Evolutionary conservation across 75 land plant species (phyloP).

Genomic region (Pinus tabuliformis): DNA sequence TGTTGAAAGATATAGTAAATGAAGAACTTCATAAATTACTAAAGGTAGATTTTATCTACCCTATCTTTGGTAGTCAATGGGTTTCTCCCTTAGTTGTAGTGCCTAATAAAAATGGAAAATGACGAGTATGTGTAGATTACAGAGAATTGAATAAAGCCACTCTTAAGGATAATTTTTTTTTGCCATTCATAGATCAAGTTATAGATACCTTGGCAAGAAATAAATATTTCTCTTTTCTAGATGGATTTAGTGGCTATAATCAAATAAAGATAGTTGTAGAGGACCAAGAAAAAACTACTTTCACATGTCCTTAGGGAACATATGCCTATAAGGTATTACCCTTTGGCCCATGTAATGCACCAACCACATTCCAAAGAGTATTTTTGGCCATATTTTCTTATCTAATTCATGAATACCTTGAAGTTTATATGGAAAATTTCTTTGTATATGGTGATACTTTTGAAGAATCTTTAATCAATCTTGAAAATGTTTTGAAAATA

Average conservation of each 20-base stretch:
- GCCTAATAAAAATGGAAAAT: not conserved
- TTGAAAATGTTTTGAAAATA: no score
- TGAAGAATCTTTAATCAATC: no score
- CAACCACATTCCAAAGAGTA: no score
- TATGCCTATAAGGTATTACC: no score
- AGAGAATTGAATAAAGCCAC: not conserved
- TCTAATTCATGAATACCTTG: no score
- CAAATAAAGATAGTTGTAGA: not conserved
- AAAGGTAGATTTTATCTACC: not conserved
- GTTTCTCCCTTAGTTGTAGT: not conserved
- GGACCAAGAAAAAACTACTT: no score
- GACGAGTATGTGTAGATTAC: not conserved
- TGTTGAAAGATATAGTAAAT: not conserved
- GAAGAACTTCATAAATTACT: not conserved
- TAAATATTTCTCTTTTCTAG: not conserved
- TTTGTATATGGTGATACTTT: no score
- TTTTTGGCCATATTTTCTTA: no score
- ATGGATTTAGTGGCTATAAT: not conserved
- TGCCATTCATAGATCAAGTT: not conserved
- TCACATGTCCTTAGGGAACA: no score
- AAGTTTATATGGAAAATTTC: no score
- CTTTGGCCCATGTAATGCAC: no score
- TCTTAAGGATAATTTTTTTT: not conserved
- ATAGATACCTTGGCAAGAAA: not conserved
- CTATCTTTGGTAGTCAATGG: not conserved